Base-by-base conservation (phyloP, 2,329 filamentous ascomycete genomes). In the Pezizomycotina sp. region DNA sequence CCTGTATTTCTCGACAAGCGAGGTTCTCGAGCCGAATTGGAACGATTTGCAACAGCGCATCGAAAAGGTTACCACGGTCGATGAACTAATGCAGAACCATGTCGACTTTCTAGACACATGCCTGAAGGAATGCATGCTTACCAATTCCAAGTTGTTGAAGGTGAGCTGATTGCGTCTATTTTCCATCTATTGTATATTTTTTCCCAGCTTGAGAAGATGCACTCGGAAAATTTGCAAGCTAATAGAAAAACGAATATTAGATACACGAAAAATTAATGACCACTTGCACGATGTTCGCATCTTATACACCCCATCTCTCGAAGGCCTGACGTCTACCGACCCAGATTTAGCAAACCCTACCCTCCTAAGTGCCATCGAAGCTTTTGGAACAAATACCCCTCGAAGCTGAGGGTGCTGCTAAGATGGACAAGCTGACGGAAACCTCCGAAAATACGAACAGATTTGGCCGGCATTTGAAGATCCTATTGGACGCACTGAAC, bases 11-110 rank as follows among this genome's bases (percentile, higher is more conserved):
- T 95, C 83, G 59, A 95, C 89, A 0, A 74, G 82, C 1, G 89
- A 98, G 58, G 89, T 98, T 35, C 91, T 98, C 36, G 89, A 98
- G 57, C 89, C 86, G 3, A 95, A 95, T 57, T 98, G 89, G 89
- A 74, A 82, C 48, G 77, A 74, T 30, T 71, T 98, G 6, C 50
- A 51, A 35, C 46, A 46, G 27, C 40, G 48, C 21, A 34, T 52
- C 6, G 48, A 43, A 5, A 60, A 67, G 38, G 64, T 65, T n/a
- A 73, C 83, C 23, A 98, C 89, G 0, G 89, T 98, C 1, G 89
- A 98, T 53, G 83, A 95, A 60, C 61, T 98, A 53, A 98, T 98
- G 89, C 82, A 95, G 60, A 84, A 95, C 53, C 89, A 98, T 59
- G 84, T 98, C 42, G 89, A 95, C 59, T 98, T 98, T 56, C 62